phyloP scores from a whole-genome alignment of 306 rosid species.

The Cucurbita ficifolia region DNA sequence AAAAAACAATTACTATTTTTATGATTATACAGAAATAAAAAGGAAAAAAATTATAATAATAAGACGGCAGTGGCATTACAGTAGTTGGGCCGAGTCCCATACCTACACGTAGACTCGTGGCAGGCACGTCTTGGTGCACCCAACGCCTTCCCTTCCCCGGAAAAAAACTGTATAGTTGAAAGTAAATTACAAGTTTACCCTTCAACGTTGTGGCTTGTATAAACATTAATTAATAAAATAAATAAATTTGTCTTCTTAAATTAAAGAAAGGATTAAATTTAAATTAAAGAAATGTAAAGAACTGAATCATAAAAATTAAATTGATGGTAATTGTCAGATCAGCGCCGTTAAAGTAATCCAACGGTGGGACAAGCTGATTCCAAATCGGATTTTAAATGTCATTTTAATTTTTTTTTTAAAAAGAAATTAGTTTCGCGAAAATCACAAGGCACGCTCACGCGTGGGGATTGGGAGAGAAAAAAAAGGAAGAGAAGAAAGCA shows the following conservation, averaged over 20 bases:
- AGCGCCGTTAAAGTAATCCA: not conserved
- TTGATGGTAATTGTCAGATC: not conserved
- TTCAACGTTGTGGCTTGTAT: no score
- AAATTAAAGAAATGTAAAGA: not conserved
- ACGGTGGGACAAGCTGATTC: not conserved
- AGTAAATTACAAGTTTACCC: no score
- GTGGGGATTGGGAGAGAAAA: not conserved
- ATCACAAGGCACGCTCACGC: not conserved
- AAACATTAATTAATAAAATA: no score
- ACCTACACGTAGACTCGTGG: not conserved
- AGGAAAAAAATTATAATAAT: not conserved
- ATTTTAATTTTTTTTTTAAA: not conserved
- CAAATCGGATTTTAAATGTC: not conserved
- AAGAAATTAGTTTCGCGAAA: not conserved
- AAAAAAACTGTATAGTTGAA: no score
- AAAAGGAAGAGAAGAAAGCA: not conserved
- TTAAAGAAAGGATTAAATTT: no score
- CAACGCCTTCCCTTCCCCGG: not conserved
- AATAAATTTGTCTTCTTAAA: no score
- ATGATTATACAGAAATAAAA: not conserved
- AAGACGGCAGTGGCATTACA: not conserved
- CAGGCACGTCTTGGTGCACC: constrained; percentile 4
- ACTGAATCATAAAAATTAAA: no score
- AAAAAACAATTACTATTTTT: no score
- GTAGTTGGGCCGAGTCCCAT: not conserved